Evolutionary conservation across 345 rosid genomes (phyloP).

Genomic region (Arabidopsis suecica): DNA sequence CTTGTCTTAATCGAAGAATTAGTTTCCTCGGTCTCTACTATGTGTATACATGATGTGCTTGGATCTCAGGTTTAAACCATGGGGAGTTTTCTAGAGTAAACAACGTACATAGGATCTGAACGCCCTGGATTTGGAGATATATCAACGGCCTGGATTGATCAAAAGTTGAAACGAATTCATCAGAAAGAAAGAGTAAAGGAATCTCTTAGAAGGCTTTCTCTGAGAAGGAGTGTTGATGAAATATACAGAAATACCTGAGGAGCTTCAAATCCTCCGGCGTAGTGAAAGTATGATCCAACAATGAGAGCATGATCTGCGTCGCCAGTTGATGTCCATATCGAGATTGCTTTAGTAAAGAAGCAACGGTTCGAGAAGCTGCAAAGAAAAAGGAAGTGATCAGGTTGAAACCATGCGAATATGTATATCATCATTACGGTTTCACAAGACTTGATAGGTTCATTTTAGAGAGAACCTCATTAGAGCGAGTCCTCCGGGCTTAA

Average conservation of each 20-base stretch:
- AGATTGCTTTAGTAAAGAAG: constrained; percentile 91
- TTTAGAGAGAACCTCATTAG: constrained; percentile 62
- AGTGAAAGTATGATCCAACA: constrained; percentile 88
- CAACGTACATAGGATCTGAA: constrained; percentile 84
- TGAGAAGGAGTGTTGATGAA: constrained; percentile 11
- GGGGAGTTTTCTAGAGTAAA: constrained; percentile 70
- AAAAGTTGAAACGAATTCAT: constrained; percentile 24
- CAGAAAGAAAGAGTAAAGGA: neutral
- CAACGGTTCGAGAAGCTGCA: constrained; percentile 88
- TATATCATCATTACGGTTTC: neutral
- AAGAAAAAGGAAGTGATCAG: constrained; percentile 5
- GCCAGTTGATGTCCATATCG: constrained; percentile 92
- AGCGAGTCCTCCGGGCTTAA: constrained; percentile 87
- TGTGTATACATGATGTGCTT: constrained; percentile 1
- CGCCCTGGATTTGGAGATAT: constrained; percentile 90
- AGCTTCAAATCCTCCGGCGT: constrained; percentile 87
- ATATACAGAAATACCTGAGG: constrained; percentile 62
- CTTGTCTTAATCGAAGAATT: neutral
- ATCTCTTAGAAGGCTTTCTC: neutral
- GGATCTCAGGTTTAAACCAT: constrained; percentile 44
- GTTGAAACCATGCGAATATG: neutral
- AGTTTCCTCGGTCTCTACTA: neutral
- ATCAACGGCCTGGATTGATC: constrained; percentile 73
- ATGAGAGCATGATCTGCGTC: constrained; percentile 85
- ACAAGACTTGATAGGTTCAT: constrained; percentile 8